Conservation (phyloP, 345 rosid species). For the Eucalyptus decipiens region DNA sequence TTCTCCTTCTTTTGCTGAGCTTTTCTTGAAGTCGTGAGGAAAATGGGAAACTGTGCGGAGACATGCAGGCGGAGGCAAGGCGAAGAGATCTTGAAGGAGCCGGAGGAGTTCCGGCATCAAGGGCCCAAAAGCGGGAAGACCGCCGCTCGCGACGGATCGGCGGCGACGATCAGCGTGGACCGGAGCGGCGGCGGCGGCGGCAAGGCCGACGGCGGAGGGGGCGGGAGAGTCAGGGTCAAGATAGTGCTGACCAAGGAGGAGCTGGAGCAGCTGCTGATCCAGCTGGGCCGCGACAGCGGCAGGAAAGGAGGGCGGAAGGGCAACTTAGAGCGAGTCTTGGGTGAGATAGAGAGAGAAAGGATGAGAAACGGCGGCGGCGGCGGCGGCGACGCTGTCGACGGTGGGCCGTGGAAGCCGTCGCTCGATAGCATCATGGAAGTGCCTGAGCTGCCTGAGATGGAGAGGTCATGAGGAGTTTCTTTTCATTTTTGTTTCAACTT, state of each 20-base stretch:
- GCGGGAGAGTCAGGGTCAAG: conserved; percentile 49
- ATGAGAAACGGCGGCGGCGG: neutral
- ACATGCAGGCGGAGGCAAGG: neutral
- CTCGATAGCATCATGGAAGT: conserved; percentile 48
- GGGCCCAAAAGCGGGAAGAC: neutral
- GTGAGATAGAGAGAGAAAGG: conserved; percentile 22
- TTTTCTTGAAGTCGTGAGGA: neutral
- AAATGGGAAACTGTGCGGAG: conserved; percentile 40
- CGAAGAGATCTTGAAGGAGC: neutral
- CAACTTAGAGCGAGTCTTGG: conserved; percentile 20
- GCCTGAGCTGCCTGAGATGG: conserved; percentile 24
- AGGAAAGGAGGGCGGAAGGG: conserved; percentile 6
- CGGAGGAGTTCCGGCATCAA: neutral
- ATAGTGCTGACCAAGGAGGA: conserved; percentile 69
- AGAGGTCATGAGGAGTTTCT: neutral
- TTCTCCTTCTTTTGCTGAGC: neutral
- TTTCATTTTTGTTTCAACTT: neutral
- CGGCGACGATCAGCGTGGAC: neutral
- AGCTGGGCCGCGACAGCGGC: neutral
- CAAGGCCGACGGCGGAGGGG: neutral
- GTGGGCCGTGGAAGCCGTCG: conserved; percentile 47
- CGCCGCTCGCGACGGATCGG: neutral
- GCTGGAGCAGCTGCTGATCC: conserved; percentile 44
- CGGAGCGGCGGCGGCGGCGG: neutral
- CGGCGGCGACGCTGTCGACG: neutral